These are phyloP conservation scores for Serendipita vermifera DNA, from an alignment of 768 basidiomycete species.

Conservation along the genomic window DNA sequence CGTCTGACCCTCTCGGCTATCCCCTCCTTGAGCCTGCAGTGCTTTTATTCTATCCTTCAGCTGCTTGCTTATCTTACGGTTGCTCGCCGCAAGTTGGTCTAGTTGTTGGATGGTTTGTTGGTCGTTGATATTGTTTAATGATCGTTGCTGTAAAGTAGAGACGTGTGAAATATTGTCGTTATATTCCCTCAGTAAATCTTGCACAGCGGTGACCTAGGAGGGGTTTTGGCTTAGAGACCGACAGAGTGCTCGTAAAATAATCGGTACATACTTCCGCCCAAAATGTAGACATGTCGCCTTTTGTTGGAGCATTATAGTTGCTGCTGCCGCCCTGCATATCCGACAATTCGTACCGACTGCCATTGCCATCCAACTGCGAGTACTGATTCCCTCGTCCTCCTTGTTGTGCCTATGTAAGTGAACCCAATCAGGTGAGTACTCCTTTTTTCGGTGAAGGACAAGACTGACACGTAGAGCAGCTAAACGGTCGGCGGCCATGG, in stretches of 20 bases:
- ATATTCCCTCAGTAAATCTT: constrained; percentile 47
- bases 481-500: too few relatives aligned
- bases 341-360: too few relatives aligned
- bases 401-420: too few relatives aligned
- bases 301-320: too few relatives aligned
- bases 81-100: constrained; percentile 47
- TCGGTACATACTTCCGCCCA: constrained; percentile 59
- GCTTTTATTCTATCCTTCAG: constrained; percentile 48
- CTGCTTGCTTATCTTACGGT: constrained; percentile 41
- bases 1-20: constrained; percentile 47
- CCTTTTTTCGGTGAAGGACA: too few relatives aligned
- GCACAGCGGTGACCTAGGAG: constrained; percentile 55
- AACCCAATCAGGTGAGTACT: too few relatives aligned
- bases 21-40: constrained; percentile 48
- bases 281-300: constrained; percentile 57
- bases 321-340: too few relatives aligned
- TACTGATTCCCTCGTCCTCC: too few relatives aligned
- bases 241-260: too few relatives aligned
- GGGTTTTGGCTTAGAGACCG: too few relatives aligned
- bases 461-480: too few relatives aligned
- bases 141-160: constrained; percentile 22
- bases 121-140: constrained; percentile 23
- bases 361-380: too few relatives aligned
- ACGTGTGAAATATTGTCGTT: constrained; percentile 18
- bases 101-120: constrained; percentile 27